phyloP scores from a whole-genome alignment of 257 asterid species.

The Prunella vulgaris region DNA sequence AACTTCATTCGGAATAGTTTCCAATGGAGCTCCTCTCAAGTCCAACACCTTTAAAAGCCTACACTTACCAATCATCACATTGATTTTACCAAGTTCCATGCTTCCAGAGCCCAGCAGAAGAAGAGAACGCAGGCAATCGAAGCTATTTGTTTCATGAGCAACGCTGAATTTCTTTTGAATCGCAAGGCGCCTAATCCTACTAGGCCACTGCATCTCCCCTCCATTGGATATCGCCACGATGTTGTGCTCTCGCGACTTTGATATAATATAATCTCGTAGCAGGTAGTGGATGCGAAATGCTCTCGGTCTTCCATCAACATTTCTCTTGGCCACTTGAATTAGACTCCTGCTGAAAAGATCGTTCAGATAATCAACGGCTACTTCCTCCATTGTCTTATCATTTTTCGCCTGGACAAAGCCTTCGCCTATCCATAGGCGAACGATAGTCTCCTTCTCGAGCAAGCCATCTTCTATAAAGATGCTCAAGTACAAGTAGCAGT shows the following conservation, averaged over 20 bases:
- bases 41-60: neutral
- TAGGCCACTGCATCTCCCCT: neutral
- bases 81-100: neutral
- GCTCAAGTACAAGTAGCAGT: slow-evolving; percentile 8
- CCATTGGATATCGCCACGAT: neutral
- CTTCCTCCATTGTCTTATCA: slow-evolving; percentile 21
- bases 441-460: neutral
- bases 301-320: neutral
- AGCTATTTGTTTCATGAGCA: neutral
- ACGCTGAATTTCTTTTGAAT: neutral
- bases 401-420: slow-evolving; percentile 23
- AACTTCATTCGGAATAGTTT: neutral
- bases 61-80: neutral
- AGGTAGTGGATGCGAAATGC: slow-evolving; percentile 25
- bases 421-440: slow-evolving; percentile 33
- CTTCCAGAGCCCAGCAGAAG: neutral
- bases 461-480: slow-evolving; percentile 18
- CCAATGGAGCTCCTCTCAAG: neutral
- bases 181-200: slow-evolving; percentile 9
- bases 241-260: slow-evolving; percentile 14
- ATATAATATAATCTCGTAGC: slow-evolving; percentile 1
- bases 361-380: slow-evolving; percentile 23
- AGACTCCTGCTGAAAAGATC: slow-evolving; percentile 26
- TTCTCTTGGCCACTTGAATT: slow-evolving; percentile 14
- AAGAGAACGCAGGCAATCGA: neutral